Conservation (phyloP, 257 asterid genomes). For the Hygrophila difformis region DNA sequence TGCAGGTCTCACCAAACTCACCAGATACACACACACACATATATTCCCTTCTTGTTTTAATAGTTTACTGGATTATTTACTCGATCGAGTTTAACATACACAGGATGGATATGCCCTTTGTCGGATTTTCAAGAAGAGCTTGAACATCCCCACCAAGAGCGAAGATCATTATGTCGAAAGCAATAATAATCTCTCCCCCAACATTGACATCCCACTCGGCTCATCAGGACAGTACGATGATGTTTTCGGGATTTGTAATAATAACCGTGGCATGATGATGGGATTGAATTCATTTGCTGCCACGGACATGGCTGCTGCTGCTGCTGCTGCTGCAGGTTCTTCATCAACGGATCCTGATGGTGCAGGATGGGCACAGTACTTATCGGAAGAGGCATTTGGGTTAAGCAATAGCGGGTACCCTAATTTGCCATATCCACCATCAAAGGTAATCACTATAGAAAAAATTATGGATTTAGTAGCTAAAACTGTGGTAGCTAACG, state of each 20-base stretch:
- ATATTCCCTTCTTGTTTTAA: too few species aligned
- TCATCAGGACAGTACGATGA: constrained; percentile 35
- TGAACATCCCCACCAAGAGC: constrained; percentile 53
- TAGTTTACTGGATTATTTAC: too few species aligned
- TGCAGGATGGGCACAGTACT: constrained; percentile 67
- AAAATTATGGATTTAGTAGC: too few species aligned
- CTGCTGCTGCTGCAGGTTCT: too few species aligned
- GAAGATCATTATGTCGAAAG: constrained; percentile 47
- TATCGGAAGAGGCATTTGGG: constrained; percentile 65
- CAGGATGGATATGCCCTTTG: constrained; percentile 97
- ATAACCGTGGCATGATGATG: too few species aligned
- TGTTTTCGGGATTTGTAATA: constrained; percentile 13
- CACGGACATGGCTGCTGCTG: constrained; percentile 18
- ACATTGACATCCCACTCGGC: constrained; percentile 43
- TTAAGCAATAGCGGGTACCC: constrained; percentile 27
- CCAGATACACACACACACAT: too few species aligned
- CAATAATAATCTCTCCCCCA: constrained; percentile 48
- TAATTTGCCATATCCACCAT: constrained; percentile 40
- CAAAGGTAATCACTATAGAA: too few species aligned
- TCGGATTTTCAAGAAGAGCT: constrained; percentile 86
- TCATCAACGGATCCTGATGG: constrained; percentile 37
- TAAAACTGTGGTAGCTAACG: too few species aligned
- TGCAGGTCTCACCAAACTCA: too few species aligned
- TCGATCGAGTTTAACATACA: too few species aligned
- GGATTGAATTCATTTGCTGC: constrained; percentile 28